These are phyloP conservation scores for Gyromitra esculenta DNA, from an alignment of 2,329 filamentous ascomycete species.

Conservation along the genomic window DNA sequence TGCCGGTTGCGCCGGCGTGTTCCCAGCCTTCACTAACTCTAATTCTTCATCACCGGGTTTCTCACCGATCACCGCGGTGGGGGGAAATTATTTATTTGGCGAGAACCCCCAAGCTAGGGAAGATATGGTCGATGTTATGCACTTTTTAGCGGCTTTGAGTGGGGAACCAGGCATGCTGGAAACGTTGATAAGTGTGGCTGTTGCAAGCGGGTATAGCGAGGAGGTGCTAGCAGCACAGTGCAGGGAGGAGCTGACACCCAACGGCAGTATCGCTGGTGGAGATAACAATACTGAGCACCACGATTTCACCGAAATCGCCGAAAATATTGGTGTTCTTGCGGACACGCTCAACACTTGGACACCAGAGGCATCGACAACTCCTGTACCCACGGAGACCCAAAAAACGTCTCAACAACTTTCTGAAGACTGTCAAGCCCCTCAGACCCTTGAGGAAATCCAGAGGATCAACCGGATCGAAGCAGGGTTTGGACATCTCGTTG, in stretches of 20 bases:
- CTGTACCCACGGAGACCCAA: background rate
- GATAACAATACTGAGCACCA: background rate
- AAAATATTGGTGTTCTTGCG: slow-evolving; percentile 8
- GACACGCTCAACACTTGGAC: slow-evolving; percentile 10
- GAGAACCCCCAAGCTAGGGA: slow-evolving; percentile 1
- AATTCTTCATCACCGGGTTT: slow-evolving; percentile 20
- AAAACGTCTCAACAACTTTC: slow-evolving; percentile 4
- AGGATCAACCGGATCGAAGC: slow-evolving; percentile 10
- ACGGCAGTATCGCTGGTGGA: background rate
- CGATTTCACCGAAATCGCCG: background rate
- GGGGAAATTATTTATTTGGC: slow-evolving; percentile 1
- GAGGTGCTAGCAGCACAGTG: slow-evolving; percentile 8
- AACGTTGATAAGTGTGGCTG: slow-evolving; percentile 17
- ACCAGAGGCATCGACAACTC: slow-evolving; percentile 11
- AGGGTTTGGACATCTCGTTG: slow-evolving; percentile 36
- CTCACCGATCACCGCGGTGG: background rate
- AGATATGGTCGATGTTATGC: slow-evolving; percentile 27
- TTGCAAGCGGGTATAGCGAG: slow-evolving; percentile 22
- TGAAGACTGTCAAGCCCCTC: background rate
- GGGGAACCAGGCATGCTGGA: slow-evolving; percentile 17
- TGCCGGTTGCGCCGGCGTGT: slow-evolving; percentile 49
- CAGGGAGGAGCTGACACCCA: slow-evolving; percentile 13
- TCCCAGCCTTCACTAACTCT: slow-evolving; percentile 40
- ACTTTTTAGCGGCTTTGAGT: slow-evolving; percentile 8
- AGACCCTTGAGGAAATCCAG: slow-evolving; percentile 4